These are phyloP conservation scores for Polyporus tsugae DNA, from an alignment of 1,284 basidiomycete genomes.

Conservation along the genomic window DNA sequence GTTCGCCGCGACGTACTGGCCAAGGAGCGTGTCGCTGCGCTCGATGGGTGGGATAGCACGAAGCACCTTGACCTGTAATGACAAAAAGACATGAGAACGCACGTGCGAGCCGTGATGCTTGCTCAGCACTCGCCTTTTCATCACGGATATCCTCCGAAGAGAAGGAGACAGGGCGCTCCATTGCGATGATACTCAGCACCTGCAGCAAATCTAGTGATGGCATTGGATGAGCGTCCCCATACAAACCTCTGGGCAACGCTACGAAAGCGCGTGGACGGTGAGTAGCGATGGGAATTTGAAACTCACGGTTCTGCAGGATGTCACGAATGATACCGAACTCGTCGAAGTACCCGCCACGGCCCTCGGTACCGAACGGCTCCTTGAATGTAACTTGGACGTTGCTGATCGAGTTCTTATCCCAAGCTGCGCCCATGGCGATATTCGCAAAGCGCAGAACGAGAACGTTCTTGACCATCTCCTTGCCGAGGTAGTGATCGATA, in stretches of 20 bases:
- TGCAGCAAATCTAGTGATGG: constrained; percentile 83
- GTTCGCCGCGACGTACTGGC: constrained; percentile 89
- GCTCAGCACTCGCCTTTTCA: constrained; percentile 76
- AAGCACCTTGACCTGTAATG: constrained; percentile 89
- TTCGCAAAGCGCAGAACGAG: constrained; percentile 95
- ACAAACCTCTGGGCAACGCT: too few species aligned
- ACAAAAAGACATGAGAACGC: constrained; percentile 21
- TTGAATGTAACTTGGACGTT: constrained; percentile 99
- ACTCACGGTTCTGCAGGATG: constrained; percentile 94
- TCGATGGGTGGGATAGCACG: constrained; percentile 88
- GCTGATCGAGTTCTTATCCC: constrained; percentile 94
- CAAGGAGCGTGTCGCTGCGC: constrained; percentile 82
- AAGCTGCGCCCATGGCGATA: constrained; percentile 83
- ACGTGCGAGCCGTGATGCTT: constrained; percentile 11
- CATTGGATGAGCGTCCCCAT: constrained; percentile 14
- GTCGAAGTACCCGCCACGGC: constrained; percentile 97
- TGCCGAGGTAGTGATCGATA: constrained; percentile 97
- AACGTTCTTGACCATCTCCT: constrained; percentile 99
- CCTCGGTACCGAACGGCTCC: constrained; percentile 97
- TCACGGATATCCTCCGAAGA: constrained; percentile 96
- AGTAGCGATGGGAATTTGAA: constrained; percentile 9
- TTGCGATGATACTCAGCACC: constrained; percentile 90
- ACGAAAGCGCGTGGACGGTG: constrained; percentile 11
- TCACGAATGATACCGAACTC: constrained; percentile 98
- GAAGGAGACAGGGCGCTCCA: constrained; percentile 98